Percentiles rank a stretch among this genome's conserved stretches.
Conservation (phyloP, 352 stramenopile species). For the Pythium utonaiense region DNA sequence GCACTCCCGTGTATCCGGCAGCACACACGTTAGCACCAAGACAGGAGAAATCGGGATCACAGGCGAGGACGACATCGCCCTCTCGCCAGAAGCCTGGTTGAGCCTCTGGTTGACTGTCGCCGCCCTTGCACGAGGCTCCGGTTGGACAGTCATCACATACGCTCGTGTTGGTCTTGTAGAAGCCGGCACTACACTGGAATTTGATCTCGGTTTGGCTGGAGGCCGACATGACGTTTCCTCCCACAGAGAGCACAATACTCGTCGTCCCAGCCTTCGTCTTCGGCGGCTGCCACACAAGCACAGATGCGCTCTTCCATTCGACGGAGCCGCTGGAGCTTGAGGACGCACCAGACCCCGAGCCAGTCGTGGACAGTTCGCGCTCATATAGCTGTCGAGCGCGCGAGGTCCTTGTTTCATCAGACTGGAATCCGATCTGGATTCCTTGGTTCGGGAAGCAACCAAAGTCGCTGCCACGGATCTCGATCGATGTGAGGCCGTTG, state of each 20-base stretch:
- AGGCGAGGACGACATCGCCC: constrained; percentile 45
- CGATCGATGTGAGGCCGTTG: constrained; percentile 56
- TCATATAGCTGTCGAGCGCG: background rate
- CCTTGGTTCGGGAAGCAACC: constrained; percentile 59
- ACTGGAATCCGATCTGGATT: constrained; percentile 46
- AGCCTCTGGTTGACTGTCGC: constrained; percentile 41
- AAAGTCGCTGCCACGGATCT: constrained; percentile 60
- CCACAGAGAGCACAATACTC: constrained; percentile 53
- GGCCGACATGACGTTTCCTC: constrained; percentile 55
- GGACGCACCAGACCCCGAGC: background rate
- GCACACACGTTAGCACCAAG: constrained; percentile 49
- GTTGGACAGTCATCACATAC: constrained; percentile 52
- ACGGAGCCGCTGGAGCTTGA: constrained; percentile 23
- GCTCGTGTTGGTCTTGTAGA: constrained; percentile 37
- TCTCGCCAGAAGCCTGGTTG: constrained; percentile 55
- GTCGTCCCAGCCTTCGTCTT: constrained; percentile 53
- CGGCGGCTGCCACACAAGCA: constrained; percentile 52
- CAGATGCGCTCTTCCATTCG: constrained; percentile 44
- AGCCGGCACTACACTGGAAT: constrained; percentile 59
- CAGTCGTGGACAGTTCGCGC: background rate
- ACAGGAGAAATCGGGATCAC: constrained; percentile 53
- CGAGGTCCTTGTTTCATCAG: background rate
- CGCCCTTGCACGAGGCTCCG: constrained; percentile 47
- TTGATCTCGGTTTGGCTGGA: constrained; percentile 55
- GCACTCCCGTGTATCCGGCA: constrained; percentile 37